Percentiles rank a stretch among this genome's conserved stretches.
These are phyloP conservation scores for Boletus mariae DNA, from an alignment of 1,284 basidiomycete species.

Conservation along the genomic window DNA sequence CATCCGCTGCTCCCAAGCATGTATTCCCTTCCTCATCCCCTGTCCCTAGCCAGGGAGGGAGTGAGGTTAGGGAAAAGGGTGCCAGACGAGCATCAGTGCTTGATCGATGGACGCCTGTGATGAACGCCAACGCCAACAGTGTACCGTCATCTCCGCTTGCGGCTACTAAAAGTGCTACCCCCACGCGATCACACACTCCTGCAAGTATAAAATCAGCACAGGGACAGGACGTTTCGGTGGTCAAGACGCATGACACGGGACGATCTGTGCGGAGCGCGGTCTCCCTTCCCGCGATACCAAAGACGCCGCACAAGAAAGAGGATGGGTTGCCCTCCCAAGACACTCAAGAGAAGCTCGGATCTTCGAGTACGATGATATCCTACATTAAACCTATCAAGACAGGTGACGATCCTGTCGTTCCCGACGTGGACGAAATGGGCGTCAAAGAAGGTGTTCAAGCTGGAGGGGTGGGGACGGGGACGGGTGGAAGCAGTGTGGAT, in stretches of 20 bases:
- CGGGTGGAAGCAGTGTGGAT: constrained; percentile 2
- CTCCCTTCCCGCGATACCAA: constrained; percentile 28
- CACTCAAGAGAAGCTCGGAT: constrained; percentile 37
- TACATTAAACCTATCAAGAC: constrained; percentile 51
- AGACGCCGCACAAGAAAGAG: constrained; percentile 25
- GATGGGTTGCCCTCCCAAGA: constrained; percentile 17
- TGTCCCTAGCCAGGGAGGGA: constrained; percentile 33
- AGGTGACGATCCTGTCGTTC: constrained; percentile 38
- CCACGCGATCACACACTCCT: constrained; percentile 18
- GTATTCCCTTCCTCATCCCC: constrained; percentile 30
- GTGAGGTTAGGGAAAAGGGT: constrained; percentile 30
- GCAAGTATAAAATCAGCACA: constrained; percentile 13
- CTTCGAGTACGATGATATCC: constrained; percentile 48
- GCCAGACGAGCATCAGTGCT: constrained; percentile 53
- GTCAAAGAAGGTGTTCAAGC: constrained; percentile 38
- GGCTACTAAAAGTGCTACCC: constrained; percentile 35
- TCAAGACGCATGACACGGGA: constrained; percentile 32
- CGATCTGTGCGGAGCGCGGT: constrained; percentile 26
- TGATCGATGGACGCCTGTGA: constrained; percentile 59
- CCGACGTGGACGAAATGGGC: constrained; percentile 59
- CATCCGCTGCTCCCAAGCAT: constrained; percentile 20
- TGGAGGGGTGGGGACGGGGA: constrained; percentile 10
- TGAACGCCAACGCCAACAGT: constrained; percentile 14
- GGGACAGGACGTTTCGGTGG: constrained; percentile 18
- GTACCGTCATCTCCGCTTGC: constrained; percentile 36